Evolutionary conservation across 345 rosid genomes (phyloP), one percentile per base, ranked within the genome.

Genomic region (Draba incana): DNA sequence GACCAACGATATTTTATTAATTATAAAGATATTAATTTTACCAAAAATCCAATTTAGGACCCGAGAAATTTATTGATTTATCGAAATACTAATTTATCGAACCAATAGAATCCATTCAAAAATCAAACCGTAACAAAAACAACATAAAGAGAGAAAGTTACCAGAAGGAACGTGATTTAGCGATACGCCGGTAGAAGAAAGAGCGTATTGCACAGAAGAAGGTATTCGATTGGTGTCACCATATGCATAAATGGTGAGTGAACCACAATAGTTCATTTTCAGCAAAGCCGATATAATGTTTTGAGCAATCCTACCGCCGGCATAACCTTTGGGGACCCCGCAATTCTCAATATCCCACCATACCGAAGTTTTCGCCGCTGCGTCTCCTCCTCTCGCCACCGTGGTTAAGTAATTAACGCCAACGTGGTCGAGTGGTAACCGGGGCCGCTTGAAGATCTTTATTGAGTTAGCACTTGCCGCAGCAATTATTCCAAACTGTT

Each of bases 341-440:
- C 96, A 91, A 66, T 84, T 88, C 80, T 87, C 97, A 4, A 84
- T 75, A 76, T 91, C 97, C 97, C 92, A 91, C 93, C 96, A 91
- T 6, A 84, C 90, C 62, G 97, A 85, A 7, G 81, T 88, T 83
- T 84, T 86, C 3, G 93, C 89, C 64, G n/a, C 30, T 75, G 12
- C 6, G 0, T 62, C 55, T 10, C 30, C 30, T 0, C 15, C 37
- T 13, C 8, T 31, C 12, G 35, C 35, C 15, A 54, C 11, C 10
- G 42, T 4, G 8, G 60, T 4, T 30, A 64, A 31, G 20, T 1
- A 30, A 42, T 62, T 62, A 11, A 60, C 7, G 3, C 42, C 42
- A 10, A 62, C 41, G 16, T 13, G 4, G 9, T 14, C 2, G 24
- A 10, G 6, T 9, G 35, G 41, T 20, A 10, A 20, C 20, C 20